Conservation (phyloP, 1,284 basidiomycete species). For the Tilletia horrida region DNA sequence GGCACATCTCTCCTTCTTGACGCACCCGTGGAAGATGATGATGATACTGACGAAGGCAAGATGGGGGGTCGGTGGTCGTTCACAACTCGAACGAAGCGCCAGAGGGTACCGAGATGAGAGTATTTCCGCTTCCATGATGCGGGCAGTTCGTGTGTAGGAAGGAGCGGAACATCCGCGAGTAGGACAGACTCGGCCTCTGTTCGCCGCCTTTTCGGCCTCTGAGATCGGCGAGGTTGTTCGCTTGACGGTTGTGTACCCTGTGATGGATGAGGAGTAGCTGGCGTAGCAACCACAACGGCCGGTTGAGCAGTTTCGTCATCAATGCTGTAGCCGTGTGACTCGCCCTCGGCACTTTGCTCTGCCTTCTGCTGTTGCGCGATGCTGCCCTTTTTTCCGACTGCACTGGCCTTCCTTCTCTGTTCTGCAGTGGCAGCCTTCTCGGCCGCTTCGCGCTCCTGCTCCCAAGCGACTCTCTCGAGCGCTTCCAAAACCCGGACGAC, state of each 20-base stretch:
- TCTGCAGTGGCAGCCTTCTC: too few species aligned
- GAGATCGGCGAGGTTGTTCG: too few species aligned
- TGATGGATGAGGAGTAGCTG: too few species aligned
- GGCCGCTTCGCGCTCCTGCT: too few species aligned
- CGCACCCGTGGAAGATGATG: neutral
- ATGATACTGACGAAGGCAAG: neutral
- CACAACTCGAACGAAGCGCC: slow-evolving; percentile 15
- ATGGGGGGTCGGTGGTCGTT: slow-evolving; percentile 22
- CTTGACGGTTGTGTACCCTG: too few species aligned
- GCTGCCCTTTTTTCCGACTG: too few species aligned
- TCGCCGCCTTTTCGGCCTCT: neutral
- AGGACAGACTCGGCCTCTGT: neutral
- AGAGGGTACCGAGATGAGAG: neutral
- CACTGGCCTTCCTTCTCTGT: too few species aligned
- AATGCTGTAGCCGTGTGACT: neutral
- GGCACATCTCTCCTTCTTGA: neutral
- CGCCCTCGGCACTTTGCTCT: too few species aligned
- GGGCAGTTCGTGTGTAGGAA: slow-evolving; percentile 7
- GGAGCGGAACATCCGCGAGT: slow-evolving; percentile 23
- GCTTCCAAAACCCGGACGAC: slow-evolving; percentile 63
- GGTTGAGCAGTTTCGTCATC: neutral
- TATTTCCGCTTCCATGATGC: neutral
- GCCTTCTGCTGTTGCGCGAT: too few species aligned
- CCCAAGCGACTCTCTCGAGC: neutral
- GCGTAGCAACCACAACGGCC: too few species aligned